A percentile compares a stretch with the other conserved stretches of the same genome.
Conservation (phyloP, 768 basidiomycete species). For the Gymnopilus junonius region DNA sequence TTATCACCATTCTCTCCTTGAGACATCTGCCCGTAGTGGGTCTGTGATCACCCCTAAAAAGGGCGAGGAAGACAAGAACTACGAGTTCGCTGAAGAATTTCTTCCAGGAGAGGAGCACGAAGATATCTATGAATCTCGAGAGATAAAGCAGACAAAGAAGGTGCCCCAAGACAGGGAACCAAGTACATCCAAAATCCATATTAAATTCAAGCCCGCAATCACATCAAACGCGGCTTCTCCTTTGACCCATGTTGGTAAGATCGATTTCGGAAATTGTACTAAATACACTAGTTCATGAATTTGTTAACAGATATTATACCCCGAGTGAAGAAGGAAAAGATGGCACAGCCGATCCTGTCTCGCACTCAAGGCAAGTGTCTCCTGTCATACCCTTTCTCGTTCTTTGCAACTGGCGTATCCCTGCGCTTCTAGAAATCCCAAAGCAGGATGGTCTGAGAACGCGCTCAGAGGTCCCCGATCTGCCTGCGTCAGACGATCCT, state of each 20-base stretch:
- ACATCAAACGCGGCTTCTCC: not conserved
- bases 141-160: not conserved
- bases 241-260: not conserved
- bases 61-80: not conserved
- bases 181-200: not conserved
- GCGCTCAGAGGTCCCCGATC: not conserved
- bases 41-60: not conserved
- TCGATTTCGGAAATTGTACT: not conserved
- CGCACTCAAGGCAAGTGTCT: not conserved
- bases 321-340: constrained; percentile 12
- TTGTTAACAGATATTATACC: not conserved
- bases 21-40: not conserved
- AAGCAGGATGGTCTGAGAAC: not conserved
- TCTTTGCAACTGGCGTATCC: not conserved
- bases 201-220: not conserved
- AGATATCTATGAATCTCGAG: not conserved
- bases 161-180: not conserved
- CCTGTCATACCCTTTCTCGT: not conserved
- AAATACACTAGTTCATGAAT: not conserved
- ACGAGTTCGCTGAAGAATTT: not conserved
- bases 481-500: constrained; percentile 11
- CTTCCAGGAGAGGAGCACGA: not conserved
- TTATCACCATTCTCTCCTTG: not conserved
- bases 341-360: not conserved
- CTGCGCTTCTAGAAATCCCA: not conserved